phyloP scores from a whole-genome alignment of 257 asterid species.

The Plectranthus barbatus region DNA sequence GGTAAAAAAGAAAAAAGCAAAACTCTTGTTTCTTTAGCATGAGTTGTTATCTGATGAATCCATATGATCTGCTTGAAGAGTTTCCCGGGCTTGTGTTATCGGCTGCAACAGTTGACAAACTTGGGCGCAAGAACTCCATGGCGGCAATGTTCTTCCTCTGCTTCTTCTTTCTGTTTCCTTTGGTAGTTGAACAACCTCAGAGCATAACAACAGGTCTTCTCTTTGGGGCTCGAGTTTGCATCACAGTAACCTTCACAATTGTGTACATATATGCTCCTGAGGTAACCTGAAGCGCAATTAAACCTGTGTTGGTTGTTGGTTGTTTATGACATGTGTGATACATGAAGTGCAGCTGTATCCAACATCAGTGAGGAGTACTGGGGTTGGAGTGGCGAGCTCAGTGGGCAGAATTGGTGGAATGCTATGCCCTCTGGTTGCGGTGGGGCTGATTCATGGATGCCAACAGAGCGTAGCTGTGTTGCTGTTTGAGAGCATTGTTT shows the following conservation, averaged over 20 bases:
- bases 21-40: too few species aligned
- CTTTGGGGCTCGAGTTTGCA: constrained; percentile 66
- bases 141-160: constrained; percentile 48
- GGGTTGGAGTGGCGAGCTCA: constrained; percentile 58
- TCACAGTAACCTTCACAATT: constrained; percentile 53
- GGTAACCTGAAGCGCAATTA: constrained; percentile 46
- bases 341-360: constrained; percentile 38
- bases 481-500: constrained; percentile 38
- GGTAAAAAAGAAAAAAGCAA: too few species aligned
- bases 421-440: constrained; percentile 59
- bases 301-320: too few species aligned
- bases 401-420: constrained; percentile 62
- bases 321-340: too few species aligned
- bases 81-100: constrained; percentile 58
- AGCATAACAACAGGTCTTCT: constrained; percentile 42
- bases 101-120: constrained; percentile 57
- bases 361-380: constrained; percentile 52
- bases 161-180: constrained; percentile 55
- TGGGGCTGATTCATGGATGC: constrained; percentile 53
- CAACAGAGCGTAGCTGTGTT: constrained; percentile 46
- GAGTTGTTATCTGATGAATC: background rate
- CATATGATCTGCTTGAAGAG: constrained; percentile 38
- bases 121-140: constrained; percentile 71
- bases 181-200: constrained; percentile 39
- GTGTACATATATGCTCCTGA: constrained; percentile 72